Percentiles rank a stretch among this genome's conserved stretches.
Conservation (phyloP, 1,139 yeast species). For the Nakaseomyces kungkrabaensis region DNA sequence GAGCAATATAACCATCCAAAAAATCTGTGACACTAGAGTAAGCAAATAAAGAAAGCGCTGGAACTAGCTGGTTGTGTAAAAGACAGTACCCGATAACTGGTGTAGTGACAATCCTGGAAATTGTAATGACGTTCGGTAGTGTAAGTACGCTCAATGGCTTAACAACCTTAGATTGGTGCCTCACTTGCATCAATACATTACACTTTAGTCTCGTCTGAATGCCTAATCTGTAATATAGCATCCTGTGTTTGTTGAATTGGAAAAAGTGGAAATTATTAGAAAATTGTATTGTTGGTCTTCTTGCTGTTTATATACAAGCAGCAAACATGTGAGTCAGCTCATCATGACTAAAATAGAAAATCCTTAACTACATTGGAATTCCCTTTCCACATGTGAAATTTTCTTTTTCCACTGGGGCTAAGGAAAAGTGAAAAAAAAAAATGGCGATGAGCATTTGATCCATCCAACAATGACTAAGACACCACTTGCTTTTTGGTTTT, state of each 20-base stretch:
- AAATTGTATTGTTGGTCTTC: no score
- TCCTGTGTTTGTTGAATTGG: neutral
- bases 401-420: neutral
- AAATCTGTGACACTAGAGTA: constrained; percentile 88
- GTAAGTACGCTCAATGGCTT: constrained; percentile 46
- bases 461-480: no score
- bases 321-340: neutral
- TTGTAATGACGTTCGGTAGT: constrained; percentile 74
- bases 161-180: neutral
- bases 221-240: neutral
- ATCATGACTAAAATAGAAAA: neutral
- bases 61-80: constrained; percentile 46
- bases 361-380: no score
- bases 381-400: no score
- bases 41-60: constrained; percentile 64
- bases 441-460: no score
- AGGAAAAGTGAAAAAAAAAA: no score
- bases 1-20: constrained; percentile 83
- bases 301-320: no score
- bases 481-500: no score
- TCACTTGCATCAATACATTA: neutral
- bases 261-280: no score
- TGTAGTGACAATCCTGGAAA: constrained; percentile 66
- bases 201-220: neutral
- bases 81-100: constrained; percentile 79